Evolutionary conservation across 2,329 filamentous ascomycete species (phyloP).

Genomic region (Aspergillus sp.): DNA sequence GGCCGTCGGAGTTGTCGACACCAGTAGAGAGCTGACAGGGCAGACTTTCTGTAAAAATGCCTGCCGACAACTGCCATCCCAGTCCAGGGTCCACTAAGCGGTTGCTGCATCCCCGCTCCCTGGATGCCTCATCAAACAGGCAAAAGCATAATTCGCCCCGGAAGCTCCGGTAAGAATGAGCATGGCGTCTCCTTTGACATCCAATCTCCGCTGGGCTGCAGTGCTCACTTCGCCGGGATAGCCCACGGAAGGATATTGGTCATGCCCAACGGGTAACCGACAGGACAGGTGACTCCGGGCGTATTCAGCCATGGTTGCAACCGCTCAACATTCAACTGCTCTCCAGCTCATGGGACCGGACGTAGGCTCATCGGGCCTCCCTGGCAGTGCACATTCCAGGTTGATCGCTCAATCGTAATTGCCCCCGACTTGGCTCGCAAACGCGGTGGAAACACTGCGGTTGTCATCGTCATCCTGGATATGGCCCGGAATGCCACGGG

Average conservation of each 20-base stretch:
- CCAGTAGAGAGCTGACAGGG: no score
- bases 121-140: no score
- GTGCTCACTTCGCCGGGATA: no score
- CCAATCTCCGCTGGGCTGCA: no score
- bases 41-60: no score
- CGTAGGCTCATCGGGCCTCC: conserved; percentile 8
- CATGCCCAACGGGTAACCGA: conserved; percentile 1
- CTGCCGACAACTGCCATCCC: no score
- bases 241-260: background rate
- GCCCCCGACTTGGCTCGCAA: conserved; percentile 82
- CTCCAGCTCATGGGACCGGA: conserved; percentile 6
- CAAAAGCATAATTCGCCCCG: no score
- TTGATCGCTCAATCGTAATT: conserved; percentile 52
- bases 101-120: no score
- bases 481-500: conserved; percentile 34
- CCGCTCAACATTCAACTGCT: conserved; percentile 5
- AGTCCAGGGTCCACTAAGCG: no score
- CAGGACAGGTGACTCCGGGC: conserved; percentile 7
- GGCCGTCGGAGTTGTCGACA: background rate
- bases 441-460: conserved; percentile 90
- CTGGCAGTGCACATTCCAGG: conserved; percentile 5
- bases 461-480: conserved; percentile 73
- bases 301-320: conserved; percentile 9
- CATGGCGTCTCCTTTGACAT: no score
- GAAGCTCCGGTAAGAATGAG: no score